Conservation (phyloP, 495 filamentous ascomycete species). For the Aspergillus hancockii region DNA sequence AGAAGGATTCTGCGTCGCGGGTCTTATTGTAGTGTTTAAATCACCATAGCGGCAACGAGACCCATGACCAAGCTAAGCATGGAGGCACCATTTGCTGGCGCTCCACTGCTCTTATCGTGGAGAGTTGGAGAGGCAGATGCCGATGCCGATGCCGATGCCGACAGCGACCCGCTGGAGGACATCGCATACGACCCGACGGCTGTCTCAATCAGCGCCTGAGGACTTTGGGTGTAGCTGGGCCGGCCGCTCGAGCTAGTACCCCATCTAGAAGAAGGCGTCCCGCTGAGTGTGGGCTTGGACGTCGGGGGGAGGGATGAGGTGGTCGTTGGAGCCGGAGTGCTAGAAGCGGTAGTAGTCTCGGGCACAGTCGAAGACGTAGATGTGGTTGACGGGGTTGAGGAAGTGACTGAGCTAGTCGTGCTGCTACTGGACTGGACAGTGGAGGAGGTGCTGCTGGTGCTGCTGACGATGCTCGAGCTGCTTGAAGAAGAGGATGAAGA, state of each 20-base stretch:
- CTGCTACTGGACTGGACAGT: constrained; percentile 17
- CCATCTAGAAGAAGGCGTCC: constrained; percentile 25
- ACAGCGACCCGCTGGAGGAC: constrained; percentile 5
- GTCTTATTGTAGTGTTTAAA: background rate
- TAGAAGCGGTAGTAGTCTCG: constrained; percentile 21
- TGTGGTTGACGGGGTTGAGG: constrained; percentile 13
- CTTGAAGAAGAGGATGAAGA: constrained; percentile 13
- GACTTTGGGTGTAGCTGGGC: constrained; percentile 10
- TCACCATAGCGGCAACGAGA: constrained; percentile 28
- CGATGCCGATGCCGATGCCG: background rate
- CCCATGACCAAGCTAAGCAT: constrained; percentile 30
- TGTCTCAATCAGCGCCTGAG: constrained; percentile 5
- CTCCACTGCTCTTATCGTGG: constrained; percentile 20
- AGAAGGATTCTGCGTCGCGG: constrained; percentile 7
- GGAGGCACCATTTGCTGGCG: constrained; percentile 24
- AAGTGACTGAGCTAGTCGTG: constrained; percentile 17
- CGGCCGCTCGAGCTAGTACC: constrained; percentile 21
- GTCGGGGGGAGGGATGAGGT: constrained; percentile 30
- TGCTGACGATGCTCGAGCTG: constrained; percentile 20
- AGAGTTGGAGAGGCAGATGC: background rate
- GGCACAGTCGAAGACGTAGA: background rate
- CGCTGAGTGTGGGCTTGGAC: constrained; percentile 26
- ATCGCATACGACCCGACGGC: constrained; percentile 10
- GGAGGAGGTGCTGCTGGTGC: constrained; percentile 19
- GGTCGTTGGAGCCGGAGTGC: constrained; percentile 26